Percentiles rank a stretch among this genome's conserved stretches.
These are phyloP conservation scores for Penicillium griseofulvum DNA, from an alignment of 2,329 filamentous ascomycete species.

Conservation along the genomic window DNA sequence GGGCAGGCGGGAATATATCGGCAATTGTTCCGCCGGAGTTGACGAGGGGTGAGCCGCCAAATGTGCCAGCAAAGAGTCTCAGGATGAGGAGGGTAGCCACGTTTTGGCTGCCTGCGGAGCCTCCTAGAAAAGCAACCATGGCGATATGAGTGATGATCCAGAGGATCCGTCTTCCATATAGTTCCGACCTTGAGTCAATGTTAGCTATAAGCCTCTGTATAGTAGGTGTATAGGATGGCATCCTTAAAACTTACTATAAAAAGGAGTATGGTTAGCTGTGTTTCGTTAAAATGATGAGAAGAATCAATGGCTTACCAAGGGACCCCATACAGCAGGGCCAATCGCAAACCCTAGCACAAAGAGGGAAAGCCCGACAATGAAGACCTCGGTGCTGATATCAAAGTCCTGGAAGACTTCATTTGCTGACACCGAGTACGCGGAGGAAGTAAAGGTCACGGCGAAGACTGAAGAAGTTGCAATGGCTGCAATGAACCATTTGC, in stretches of 20 bases:
- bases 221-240: not conserved
- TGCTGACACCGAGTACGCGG: conserved; percentile 30
- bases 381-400: conserved; percentile 28
- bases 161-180: not conserved
- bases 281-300: not conserved
- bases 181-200: not conserved
- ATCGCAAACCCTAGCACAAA: conserved; percentile 43
- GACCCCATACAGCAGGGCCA: conserved; percentile 40
- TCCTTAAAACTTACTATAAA: not conserved
- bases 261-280: not conserved
- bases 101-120: not conserved
- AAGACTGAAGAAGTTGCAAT: conserved; percentile 29
- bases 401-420: conserved; percentile 28
- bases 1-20: conserved; percentile 52
- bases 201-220: not conserved
- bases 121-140: not conserved
- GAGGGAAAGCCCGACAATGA: conserved; percentile 37
- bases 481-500: conserved; percentile 34
- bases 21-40: conserved; percentile 58
- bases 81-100: conserved; percentile 45
- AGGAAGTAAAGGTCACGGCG: conserved; percentile 33
- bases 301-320: conserved; percentile 40
- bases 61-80: conserved; percentile 60
- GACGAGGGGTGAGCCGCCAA: conserved; percentile 58
- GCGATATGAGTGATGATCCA: not conserved